A percentile compares a stretch with the other conserved stretches of the same genome.
These are phyloP conservation scores for Bremia lactucae DNA, from an alignment of 352 stramenopile species.

Conservation along the genomic window DNA sequence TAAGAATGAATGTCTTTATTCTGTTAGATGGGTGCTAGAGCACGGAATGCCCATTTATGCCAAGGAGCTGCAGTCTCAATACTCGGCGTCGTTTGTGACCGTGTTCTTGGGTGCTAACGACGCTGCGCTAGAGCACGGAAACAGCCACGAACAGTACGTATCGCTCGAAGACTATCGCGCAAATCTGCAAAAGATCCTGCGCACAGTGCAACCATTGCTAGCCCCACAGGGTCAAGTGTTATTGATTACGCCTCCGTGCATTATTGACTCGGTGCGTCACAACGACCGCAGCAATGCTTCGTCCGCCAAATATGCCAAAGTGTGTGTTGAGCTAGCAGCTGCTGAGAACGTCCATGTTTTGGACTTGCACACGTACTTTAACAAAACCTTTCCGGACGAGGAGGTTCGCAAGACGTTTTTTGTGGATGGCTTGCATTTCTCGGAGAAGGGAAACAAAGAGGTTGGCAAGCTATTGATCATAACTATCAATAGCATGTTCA, in stretches of 20 bases:
- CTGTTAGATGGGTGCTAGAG: conserved; percentile 12
- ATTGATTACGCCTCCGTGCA: conserved; percentile 24
- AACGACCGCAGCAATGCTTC: conserved; percentile 37
- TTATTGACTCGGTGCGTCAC: conserved; percentile 28
- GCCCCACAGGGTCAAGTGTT: conserved; percentile 17
- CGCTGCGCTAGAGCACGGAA: conserved; percentile 29
- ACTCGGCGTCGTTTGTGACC: conserved; percentile 28
- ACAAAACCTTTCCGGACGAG: conserved; percentile 26
- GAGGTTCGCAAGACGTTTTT: conserved; percentile 20
- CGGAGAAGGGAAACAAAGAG: conserved; percentile 33
- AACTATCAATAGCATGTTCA: conserved; percentile 22
- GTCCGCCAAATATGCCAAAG: conserved; percentile 33
- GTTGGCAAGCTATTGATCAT: conserved; percentile 15
- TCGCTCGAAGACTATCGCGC: conserved; percentile 28
- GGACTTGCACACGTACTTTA: conserved; percentile 41
- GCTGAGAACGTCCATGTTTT: conserved; percentile 32
- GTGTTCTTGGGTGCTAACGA: conserved; percentile 61
- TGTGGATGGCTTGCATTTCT: conserved; percentile 50
- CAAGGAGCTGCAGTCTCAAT: conserved; percentile 25
- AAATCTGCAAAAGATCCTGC: conserved; percentile 33
- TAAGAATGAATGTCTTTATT: too few relatives aligned
- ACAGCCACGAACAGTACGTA: conserved; percentile 31
- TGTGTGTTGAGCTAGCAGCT: conserved; percentile 27
- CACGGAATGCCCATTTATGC: conserved; percentile 22
- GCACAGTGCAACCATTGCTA: conserved; percentile 13